Evolutionary conservation across 352 stramenopile genomes (phyloP).

Genomic region (Globisporangium alternatum): DNA sequence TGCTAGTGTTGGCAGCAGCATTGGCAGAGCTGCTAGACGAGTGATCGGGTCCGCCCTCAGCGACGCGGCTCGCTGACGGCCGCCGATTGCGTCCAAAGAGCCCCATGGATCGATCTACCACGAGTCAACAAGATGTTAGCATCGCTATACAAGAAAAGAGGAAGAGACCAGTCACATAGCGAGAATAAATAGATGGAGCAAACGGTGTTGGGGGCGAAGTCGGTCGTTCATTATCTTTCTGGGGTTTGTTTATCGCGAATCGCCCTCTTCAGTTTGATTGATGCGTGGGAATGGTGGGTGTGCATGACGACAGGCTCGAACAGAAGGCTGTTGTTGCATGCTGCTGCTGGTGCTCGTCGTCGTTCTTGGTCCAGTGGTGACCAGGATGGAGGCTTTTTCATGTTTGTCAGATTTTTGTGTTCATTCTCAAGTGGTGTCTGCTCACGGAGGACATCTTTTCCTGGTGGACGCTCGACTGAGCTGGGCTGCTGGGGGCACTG

Average conservation of each 20-base stretch:
- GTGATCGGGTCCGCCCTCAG: constrained; percentile 26
- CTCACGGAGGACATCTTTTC: neutral
- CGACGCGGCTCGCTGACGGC: constrained; percentile 24
- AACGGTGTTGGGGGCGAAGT: neutral
- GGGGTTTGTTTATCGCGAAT: neutral
- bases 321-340: neutral
- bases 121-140: neutral
- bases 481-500: neutral
- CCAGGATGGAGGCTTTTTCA: neutral
- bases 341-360: neutral
- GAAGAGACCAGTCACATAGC: neutral
- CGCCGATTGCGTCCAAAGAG: constrained; percentile 31
- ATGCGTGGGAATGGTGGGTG: neutral
- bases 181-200: constrained; percentile 4
- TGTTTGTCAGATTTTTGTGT: constrained; percentile 6
- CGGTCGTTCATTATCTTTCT: constrained; percentile 1
- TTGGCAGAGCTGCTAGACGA: neutral
- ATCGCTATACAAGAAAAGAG: neutral
- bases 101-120: constrained; percentile 24
- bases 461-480: neutral
- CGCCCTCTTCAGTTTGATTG: neutral
- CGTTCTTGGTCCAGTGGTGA: neutral
- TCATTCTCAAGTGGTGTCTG: constrained; percentile 1
- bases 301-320: neutral
- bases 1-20: neutral